phyloP scores from a whole-genome alignment of 176 grass and related monocot genomes.

The Carex scoparia region DNA sequence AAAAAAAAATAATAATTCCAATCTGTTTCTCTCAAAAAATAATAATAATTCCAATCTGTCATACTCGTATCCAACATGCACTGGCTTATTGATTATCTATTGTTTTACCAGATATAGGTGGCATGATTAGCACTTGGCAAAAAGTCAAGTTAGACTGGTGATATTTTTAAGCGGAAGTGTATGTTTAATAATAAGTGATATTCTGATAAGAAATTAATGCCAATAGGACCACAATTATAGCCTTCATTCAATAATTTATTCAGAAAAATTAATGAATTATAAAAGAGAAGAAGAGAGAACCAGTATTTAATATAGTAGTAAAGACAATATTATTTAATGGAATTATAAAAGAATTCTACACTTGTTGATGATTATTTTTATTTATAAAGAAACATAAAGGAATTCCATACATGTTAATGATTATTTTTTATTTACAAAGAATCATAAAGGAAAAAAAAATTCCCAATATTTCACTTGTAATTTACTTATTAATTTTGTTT shows the following conservation, averaged over 20 bases:
- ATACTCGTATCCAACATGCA: background rate
- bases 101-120: background rate
- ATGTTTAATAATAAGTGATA: background rate
- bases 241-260: background rate
- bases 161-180: background rate
- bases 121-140: background rate
- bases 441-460: no score
- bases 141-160: background rate
- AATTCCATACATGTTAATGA: no score
- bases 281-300: background rate
- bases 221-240: background rate
- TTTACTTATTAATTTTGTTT: background rate
- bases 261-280: background rate
- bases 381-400: no score
- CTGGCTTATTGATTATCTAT: background rate
- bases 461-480: background rate
- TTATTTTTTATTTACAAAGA: no score
- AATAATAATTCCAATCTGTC: background rate
- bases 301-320: no score
- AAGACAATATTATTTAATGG: no score
- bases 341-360: no score
- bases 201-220: background rate
- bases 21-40: background rate
- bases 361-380: no score
- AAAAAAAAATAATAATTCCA: background rate